Evolutionary conservation across 2,329 filamentous ascomycete species (phyloP).

Genomic region (Aspergillus luchuensis): DNA sequence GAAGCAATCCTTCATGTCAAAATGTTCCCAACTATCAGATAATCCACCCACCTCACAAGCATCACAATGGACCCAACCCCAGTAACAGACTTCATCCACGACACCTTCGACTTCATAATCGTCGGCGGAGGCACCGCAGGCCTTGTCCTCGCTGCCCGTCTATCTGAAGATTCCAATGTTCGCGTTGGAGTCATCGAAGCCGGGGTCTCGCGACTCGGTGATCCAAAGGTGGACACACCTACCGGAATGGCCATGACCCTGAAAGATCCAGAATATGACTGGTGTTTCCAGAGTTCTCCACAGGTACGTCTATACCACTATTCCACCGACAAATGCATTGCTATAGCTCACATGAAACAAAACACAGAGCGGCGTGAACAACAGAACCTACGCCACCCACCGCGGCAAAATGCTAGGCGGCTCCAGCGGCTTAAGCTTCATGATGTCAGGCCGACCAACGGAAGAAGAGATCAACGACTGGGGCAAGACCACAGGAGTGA

Average conservation of each 20-base stretch:
- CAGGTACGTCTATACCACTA: slow-evolving; percentile 37
- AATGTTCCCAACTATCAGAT: too few species aligned
- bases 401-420: slow-evolving; percentile 55
- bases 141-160: slow-evolving; percentile 34
- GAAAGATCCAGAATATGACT: slow-evolving; percentile 29
- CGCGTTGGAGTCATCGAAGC: slow-evolving; percentile 35
- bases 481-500: slow-evolving; percentile 46
- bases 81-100: too few species aligned
- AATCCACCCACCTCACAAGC: too few species aligned
- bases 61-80: too few species aligned
- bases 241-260: slow-evolving; percentile 22
- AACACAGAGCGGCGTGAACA: too few species aligned
- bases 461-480: slow-evolving; percentile 49
- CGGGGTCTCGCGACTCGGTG: slow-evolving; percentile 25
- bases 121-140: slow-evolving; percentile 38
- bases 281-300: slow-evolving; percentile 27
- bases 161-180: slow-evolving; percentile 30
- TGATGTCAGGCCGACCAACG: slow-evolving; percentile 23
- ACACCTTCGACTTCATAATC: slow-evolving; percentile 11
- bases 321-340: slow-evolving; percentile 22
- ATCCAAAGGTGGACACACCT: slow-evolving; percentile 28
- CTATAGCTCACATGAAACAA: too few species aligned
- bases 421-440: slow-evolving; percentile 50
- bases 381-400: slow-evolving; percentile 11
- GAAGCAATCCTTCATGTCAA: too few species aligned